Conservation (phyloP, 257 asterid species). For the Ajuga chamaepitys region DNA sequence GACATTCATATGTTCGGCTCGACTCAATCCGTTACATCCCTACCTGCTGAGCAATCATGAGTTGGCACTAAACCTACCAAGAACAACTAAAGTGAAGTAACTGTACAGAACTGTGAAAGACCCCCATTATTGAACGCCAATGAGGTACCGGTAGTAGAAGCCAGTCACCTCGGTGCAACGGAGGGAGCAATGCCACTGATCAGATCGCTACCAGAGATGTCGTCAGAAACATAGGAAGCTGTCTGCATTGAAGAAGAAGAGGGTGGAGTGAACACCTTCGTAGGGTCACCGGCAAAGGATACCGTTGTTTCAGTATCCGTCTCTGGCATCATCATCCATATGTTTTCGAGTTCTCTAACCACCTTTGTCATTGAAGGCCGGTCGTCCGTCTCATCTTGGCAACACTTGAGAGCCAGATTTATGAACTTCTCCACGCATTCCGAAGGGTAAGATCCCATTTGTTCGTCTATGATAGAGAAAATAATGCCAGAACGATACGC, state of each 20-base stretch:
- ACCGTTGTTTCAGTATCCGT: slow-evolving; percentile 31
- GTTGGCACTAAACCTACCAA: no score
- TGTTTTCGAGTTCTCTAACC: slow-evolving; percentile 60
- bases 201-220: slow-evolving; percentile 63
- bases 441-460: slow-evolving; percentile 70
- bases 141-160: no score
- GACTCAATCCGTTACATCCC: no score
- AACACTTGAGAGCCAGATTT: slow-evolving; percentile 59
- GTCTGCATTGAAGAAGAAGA: slow-evolving; percentile 34
- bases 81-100: no score
- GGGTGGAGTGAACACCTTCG: slow-evolving; percentile 21
- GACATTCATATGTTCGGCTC: no score
- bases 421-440: slow-evolving; percentile 60
- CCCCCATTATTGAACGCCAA: no score
- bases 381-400: slow-evolving; percentile 50
- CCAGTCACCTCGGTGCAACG: slow-evolving; percentile 46
- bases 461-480: slow-evolving; percentile 51
- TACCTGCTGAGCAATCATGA: no score
- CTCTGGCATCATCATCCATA: slow-evolving; percentile 59
- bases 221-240: slow-evolving; percentile 35
- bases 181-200: slow-evolving; percentile 52
- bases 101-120: no score
- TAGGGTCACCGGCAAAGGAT: slow-evolving; percentile 19
- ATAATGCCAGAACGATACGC: slow-evolving; percentile 54
- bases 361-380: slow-evolving; percentile 72